phyloP scores from a whole-genome alignment of 2,329 filamentous ascomycete species.

The Tolypocladium guangdongense region DNA sequence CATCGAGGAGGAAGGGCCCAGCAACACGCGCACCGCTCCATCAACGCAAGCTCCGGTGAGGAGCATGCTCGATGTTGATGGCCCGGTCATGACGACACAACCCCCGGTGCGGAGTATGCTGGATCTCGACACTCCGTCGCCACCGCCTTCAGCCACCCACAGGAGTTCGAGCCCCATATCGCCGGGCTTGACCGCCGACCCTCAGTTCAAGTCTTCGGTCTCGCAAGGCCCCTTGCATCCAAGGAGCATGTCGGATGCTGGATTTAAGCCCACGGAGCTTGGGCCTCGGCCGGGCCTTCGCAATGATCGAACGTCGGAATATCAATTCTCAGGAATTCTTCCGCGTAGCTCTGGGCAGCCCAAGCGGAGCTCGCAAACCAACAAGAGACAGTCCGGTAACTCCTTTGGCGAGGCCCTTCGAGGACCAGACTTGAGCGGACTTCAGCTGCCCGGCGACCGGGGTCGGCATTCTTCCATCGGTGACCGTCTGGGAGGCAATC shows the following conservation, averaged over 20 bases:
- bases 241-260: slow-evolving; percentile 46
- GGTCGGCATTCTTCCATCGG: slow-evolving; percentile 29
- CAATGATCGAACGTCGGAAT: slow-evolving; percentile 38
- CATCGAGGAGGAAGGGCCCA: slow-evolving; percentile 30
- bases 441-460: slow-evolving; percentile 36
- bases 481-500: slow-evolving; percentile 21
- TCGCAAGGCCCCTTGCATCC: slow-evolving; percentile 19
- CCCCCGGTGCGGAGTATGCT: slow-evolving; percentile 41
- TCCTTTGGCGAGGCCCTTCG: slow-evolving; percentile 43
- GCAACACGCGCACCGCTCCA: slow-evolving; percentile 13
- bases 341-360: slow-evolving; percentile 38
- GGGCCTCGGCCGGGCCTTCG: slow-evolving; percentile 19
- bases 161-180: slow-evolving; percentile 23
- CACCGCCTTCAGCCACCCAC: slow-evolving; percentile 13
- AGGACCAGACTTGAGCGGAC: slow-evolving; percentile 36
- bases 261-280: slow-evolving; percentile 35
- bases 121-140: slow-evolving; percentile 31
- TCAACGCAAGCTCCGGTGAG: slow-evolving; percentile 45
- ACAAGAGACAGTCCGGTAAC: slow-evolving; percentile 21
- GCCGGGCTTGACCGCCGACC: slow-evolving; percentile 11
- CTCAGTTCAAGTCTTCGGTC: slow-evolving; percentile 12
- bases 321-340: slow-evolving; percentile 51
- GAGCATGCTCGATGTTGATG: slow-evolving; percentile 54
- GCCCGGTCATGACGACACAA: slow-evolving; percentile 25
- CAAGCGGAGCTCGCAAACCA: slow-evolving; percentile 17